Evolutionary conservation across 1,139 yeast genomes (phyloP), one percentile per base, ranked within the genome.

Genomic region (Blastobotrys proliferans): DNA sequence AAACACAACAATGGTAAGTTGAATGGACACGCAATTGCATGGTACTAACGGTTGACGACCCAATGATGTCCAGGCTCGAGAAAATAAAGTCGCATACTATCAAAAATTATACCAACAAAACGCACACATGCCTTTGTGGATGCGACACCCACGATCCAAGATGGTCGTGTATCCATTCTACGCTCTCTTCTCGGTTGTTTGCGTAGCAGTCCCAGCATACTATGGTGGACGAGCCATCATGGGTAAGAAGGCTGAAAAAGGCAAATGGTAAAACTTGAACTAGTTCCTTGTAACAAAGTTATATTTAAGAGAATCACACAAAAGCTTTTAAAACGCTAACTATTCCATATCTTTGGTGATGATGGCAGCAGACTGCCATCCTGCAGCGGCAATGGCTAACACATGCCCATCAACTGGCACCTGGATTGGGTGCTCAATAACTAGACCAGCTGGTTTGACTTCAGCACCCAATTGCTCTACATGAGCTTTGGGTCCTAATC

Each of bases 161-260:
- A 70, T 77, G 62, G 70, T 83, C 66, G 77, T 88, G 57, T 85
- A 83, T 71, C 97, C 97, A 66, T 90, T 83, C 79, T 85, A 80
- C 74, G 94, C 88, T 55, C 73, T 85, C 55, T 84, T 88, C 72
- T 73, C 90, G 51, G 74, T 83, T 51, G 73, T 88, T 56, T 62
- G 66, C 51, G 76, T 87, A 46, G 75, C 76, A 53, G 76, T 78
- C 53, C 85, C 94, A 57, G 70, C 83, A 55, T 78, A 67, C 72
- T 86, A 83, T 76, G 67, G 83, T 44, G 92, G 83, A 57, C 83
- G 94, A 73, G 94, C 95, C 40, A 41, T 54, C 43, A 41, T 40
- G 32, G 46, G 46, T 42, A 41, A 44, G 39, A 47, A 47, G 44
- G 42, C 50, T 31, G 48, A 45, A 35, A 45, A 47, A 43, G 47